Evolutionary conservation across 2,329 filamentous ascomycete genomes (phyloP).

Genomic region (Trichophyton schoenleinii): DNA sequence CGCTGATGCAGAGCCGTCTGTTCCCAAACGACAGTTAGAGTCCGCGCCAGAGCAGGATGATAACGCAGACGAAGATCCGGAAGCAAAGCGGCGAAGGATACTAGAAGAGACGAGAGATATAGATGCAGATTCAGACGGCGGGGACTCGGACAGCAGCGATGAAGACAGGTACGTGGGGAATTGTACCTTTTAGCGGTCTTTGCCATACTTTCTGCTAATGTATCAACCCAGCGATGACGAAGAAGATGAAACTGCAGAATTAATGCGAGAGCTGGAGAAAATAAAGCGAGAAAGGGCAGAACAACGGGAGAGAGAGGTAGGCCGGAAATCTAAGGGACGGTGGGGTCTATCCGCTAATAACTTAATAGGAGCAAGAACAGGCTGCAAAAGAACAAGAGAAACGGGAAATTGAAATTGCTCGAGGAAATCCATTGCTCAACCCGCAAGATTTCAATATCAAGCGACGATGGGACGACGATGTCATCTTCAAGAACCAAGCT

Average conservation of each 20-base stretch:
- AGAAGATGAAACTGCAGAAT: constrained; percentile 73
- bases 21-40: constrained; percentile 54
- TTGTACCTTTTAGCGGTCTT: not conserved
- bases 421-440: constrained; percentile 86
- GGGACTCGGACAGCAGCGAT: constrained; percentile 47
- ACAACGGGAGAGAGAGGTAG: constrained; percentile 60
- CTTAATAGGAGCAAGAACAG: constrained; percentile 56
- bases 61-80: constrained; percentile 52
- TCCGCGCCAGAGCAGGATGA: constrained; percentile 29
- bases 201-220: not conserved
- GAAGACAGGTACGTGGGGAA: constrained; percentile 40
- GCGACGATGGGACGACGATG: constrained; percentile 84
- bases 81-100: constrained; percentile 73
- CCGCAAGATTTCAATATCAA: constrained; percentile 81
- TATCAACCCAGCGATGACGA: constrained; percentile 46
- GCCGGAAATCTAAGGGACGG: not conserved
- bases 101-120: constrained; percentile 78
- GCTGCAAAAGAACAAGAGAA: constrained; percentile 71
- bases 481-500: constrained; percentile 98
- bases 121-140: constrained; percentile 65
- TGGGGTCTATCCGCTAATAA: not conserved
- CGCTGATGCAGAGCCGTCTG: constrained; percentile 28
- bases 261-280: constrained; percentile 87
- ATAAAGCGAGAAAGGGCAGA: constrained; percentile 78
- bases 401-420: constrained; percentile 75